Conservation (phyloP, 139 green algal genomes). For the Diplosphaera chodatii region DNA sequence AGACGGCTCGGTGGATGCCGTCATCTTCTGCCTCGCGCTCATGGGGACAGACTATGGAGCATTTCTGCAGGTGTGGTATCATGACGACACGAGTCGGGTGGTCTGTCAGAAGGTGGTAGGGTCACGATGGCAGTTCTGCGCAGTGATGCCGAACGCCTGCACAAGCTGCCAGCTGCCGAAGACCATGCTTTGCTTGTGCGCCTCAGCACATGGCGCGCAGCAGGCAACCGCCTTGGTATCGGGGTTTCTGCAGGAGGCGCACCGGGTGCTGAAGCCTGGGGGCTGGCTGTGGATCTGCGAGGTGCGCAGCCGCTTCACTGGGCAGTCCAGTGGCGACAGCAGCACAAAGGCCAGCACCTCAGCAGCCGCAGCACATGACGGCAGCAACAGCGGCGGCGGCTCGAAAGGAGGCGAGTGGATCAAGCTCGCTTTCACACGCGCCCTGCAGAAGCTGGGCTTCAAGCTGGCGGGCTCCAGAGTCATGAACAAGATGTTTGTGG, state of each 20-base stretch:
- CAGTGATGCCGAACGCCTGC: no score
- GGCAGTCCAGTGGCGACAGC: no score
- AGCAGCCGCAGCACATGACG: background rate
- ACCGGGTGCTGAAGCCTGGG: constrained; percentile 59
- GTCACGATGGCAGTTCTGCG: no score
- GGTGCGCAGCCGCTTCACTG: constrained; percentile 70
- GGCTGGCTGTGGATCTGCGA: constrained; percentile 91
- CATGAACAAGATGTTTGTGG: constrained; percentile 75
- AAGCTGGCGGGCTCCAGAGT: constrained; percentile 39
- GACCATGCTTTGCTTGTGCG: no score
- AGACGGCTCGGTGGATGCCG: constrained; percentile 61
- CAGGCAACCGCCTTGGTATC: background rate
- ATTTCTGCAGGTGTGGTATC: background rate
- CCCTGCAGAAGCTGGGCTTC: constrained; percentile 57
- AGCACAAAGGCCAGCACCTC: no score
- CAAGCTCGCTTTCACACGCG: constrained; percentile 38
- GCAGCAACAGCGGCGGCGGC: constrained; percentile 23
- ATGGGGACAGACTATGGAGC: constrained; percentile 92
- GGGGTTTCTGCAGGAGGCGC: constrained; percentile 53
- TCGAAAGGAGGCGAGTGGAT: background rate
- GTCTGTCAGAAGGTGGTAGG: no score
- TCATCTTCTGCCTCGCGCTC: constrained; percentile 90
- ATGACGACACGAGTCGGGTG: no score
- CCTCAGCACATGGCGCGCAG: no score
- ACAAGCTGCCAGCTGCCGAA: no score